Base-by-base conservation (phyloP, 148 eudicot species). In the Rheum nobile region DNA sequence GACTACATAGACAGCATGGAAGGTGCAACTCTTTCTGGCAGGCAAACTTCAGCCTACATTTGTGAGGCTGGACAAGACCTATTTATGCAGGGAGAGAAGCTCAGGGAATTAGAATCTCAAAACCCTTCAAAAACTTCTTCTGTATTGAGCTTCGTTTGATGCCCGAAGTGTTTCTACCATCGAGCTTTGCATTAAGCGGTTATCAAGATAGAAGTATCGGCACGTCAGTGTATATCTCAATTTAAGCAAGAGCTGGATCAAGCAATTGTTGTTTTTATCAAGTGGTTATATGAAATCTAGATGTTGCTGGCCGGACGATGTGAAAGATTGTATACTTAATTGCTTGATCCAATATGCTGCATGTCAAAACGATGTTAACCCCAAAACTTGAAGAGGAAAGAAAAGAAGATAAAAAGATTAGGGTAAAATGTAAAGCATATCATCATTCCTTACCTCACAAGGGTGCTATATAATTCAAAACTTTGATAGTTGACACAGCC, bases 1-100 rank as follows among this genome's bases (percentile, higher is more conserved):
- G 98, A 95, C 73, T 95, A 95, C 77, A 91, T 95, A 67, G 98
- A 95, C 73, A 95, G 98, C 79, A 95, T 95, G 98, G 98, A 95
- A 79, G 98, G 98, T 0, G 98, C 98, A 26, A 95, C 98, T 21
- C 80, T 95, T 11, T 95, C 98, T 5, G 98, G 98, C 22, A 88
- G 97, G 77, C 98, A 95, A 81, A 88, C 97, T 24, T 84, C 96
- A 61, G 93, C 98, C 6, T 95, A 78, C 75, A 86, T 95, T 83
- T 91, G 98, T 76, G 85, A 86, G 82, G 93, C 90, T 34, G 98
- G 98, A 9, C 91, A 95, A 81, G 96, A 91, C 57, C 71, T 95
- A 71, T 72, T 79, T 37, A 82, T 85, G 4, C 42, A 91, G 38
- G 76, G 88, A 35, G 87, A 90, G 74, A 77, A 76, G 80, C 77